Percentiles rank a stretch among this genome's conserved stretches.
phyloP scores from a whole-genome alignment of 169 alveolate species.

The Gregarina niphandrodes region DNA sequence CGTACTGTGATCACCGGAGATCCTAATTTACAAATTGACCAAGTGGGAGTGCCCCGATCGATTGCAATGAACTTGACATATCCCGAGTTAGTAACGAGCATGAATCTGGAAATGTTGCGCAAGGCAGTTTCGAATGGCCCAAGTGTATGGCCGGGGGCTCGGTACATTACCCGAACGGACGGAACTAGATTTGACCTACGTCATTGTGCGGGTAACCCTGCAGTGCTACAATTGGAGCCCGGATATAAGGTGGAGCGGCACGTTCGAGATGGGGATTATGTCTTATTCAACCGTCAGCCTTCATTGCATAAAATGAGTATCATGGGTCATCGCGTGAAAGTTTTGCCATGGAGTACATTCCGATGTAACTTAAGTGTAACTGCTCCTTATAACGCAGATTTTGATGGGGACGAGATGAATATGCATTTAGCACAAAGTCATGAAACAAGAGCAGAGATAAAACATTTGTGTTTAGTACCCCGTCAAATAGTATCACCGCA shows the following conservation, averaged over 20 bases:
- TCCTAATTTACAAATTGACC: slow-evolving; percentile 78
- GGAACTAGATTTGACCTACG: slow-evolving; percentile 52
- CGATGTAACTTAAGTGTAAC: slow-evolving; percentile 93
- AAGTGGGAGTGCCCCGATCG: slow-evolving; percentile 87
- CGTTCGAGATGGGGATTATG: slow-evolving; percentile 90
- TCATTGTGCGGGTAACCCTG: slow-evolving; percentile 35
- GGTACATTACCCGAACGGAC: slow-evolving; percentile 71
- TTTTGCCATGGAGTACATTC: slow-evolving; percentile 93
- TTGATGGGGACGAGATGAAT: slow-evolving; percentile 99
- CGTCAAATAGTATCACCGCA: slow-evolving; percentile 97
- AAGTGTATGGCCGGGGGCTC: slow-evolving; percentile 92
- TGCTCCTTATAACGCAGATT: slow-evolving; percentile 99
- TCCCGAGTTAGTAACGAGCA: slow-evolving; percentile 93
- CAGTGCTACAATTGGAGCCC: slow-evolving; percentile 64
- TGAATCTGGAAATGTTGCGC: slow-evolving; percentile 65
- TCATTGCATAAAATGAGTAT: slow-evolving; percentile 99
- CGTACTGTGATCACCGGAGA: slow-evolving; percentile 98
- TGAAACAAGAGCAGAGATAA: slow-evolving; percentile 90
- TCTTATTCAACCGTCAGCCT: slow-evolving; percentile 97
- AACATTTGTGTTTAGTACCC: slow-evolving; percentile 93
- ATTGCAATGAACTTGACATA: slow-evolving; percentile 93
- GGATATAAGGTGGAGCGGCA: slow-evolving; percentile 96
- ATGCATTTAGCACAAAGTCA: slow-evolving; percentile 93
- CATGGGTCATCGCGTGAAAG: slow-evolving; percentile 93
- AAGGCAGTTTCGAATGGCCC: slow-evolving; percentile 82